Percentiles rank a stretch among this genome's conserved stretches.
Conservation (phyloP, 2,329 filamentous ascomycete species). For the Diaporthe longicolla region DNA sequence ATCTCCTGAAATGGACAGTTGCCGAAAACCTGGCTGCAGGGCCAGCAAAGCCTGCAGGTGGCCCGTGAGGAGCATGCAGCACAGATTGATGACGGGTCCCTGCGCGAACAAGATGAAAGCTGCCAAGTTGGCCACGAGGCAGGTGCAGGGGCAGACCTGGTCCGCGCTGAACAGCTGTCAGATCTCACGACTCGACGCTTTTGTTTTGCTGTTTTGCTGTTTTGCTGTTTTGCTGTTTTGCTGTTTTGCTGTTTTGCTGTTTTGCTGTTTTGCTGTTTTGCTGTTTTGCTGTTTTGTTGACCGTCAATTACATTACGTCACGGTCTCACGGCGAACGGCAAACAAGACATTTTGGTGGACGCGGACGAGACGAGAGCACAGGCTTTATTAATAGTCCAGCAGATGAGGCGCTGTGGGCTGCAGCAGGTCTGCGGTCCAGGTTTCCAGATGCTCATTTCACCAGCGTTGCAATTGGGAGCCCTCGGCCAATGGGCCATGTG, state of each 20-base stretch:
- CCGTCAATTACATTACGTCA: background rate
- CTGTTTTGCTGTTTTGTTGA: background rate
- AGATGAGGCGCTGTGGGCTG: background rate
- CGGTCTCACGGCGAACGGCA: background rate
- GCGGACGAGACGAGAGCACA: too few relatives aligned
- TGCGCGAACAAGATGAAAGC: slow-evolving; percentile 5
- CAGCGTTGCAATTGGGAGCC: slow-evolving; percentile 16
- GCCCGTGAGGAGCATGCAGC: background rate
- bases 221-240: too few relatives aligned
- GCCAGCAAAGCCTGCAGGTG: slow-evolving; percentile 36
- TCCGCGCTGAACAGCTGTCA: slow-evolving; percentile 6
- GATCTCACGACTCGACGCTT: slow-evolving; percentile 23
- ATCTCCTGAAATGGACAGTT: slow-evolving; percentile 21
- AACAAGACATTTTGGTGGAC: background rate
- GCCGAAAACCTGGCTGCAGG: slow-evolving; percentile 27
- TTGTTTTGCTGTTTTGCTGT: background rate
- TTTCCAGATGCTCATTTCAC: slow-evolving; percentile 7
- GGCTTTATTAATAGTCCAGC: slow-evolving; percentile 2
- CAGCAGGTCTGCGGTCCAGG: slow-evolving; percentile 4
- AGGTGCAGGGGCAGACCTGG: slow-evolving; percentile 15
- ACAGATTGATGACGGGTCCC: slow-evolving; percentile 4
- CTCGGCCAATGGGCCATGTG: slow-evolving; percentile 20
- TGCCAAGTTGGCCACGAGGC: slow-evolving; percentile 21
- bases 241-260: too few relatives aligned
- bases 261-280: too few relatives aligned